Conservation (phyloP, 1,139 yeast species). For the Scheffersomyces titani region DNA sequence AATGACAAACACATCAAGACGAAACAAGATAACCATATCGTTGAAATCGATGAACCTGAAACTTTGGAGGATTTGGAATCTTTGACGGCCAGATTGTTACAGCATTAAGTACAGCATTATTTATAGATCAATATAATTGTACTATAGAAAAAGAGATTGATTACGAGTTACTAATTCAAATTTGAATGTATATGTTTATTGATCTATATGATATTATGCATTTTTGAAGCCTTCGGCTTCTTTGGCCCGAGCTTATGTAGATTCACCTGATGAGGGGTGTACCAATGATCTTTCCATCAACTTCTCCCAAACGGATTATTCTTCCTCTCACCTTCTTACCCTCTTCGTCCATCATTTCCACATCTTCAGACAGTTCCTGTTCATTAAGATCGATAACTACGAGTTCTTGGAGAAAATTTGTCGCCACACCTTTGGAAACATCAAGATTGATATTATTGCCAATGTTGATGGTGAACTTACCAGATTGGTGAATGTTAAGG, state of each 20-base stretch:
- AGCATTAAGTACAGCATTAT: slow-evolving; percentile 1
- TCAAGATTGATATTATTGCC: slow-evolving; percentile 69
- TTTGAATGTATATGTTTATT: not conserved
- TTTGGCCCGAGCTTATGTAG: not conserved
- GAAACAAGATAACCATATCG: slow-evolving; percentile 35
- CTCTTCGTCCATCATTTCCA: slow-evolving; percentile 36
- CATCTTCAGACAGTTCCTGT: slow-evolving; percentile 19
- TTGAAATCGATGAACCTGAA: slow-evolving; percentile 85
- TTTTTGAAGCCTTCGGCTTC: not conserved
- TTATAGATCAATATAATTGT: not conserved
- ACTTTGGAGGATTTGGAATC: slow-evolving; percentile 94
- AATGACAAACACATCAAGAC: slow-evolving; percentile 26
- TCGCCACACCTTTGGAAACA: slow-evolving; percentile 70
- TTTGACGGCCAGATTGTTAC: slow-evolving; percentile 67
- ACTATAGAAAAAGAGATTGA: not conserved
- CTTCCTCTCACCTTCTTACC: slow-evolving; percentile 37
- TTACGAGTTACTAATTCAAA: too few relatives aligned
- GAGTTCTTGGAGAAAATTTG: slow-evolving; percentile 75
- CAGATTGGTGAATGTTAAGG: slow-evolving; percentile 76
- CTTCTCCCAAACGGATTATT: slow-evolving; percentile 61
- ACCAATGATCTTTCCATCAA: slow-evolving; percentile 57
- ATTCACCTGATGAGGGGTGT: slow-evolving; percentile 36
- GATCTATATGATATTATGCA: not conserved
- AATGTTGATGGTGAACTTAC: slow-evolving; percentile 70
- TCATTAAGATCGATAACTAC: slow-evolving; percentile 49